Base-by-base conservation (phyloP, 2,329 filamentous ascomycete species). In the Fusarium pininemorale region DNA sequence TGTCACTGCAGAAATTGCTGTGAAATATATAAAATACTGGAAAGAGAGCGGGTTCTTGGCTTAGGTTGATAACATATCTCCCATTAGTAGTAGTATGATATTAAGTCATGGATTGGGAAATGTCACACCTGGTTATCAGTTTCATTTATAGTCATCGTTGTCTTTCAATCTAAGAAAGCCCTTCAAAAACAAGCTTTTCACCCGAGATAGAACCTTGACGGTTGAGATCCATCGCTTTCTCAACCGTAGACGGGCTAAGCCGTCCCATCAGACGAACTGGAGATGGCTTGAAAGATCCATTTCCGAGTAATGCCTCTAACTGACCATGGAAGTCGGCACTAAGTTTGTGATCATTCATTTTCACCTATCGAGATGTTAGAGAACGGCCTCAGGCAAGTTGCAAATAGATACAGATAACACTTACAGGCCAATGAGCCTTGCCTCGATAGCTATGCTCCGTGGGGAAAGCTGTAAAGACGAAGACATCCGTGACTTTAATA, bases 391-490 rank as follows among this genome's bases (percentile, higher is more conserved):
- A 5, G 24, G 24, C 24, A 26, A 26, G 5, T 26, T 26, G 18
- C 6, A 0, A 38, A 7, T 1, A 22, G 3, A 13, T 18, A 4
- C 5, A 15, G 16, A 28, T 24, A 4, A 7, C 11, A 79, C 80
- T 72, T 73, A 85, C 84, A 1, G 83, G 82, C 83, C 82, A 86
- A 81, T 7, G 77, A 38, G 15, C 79, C 77, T 37, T 60, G 1
- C 70, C 68, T 6, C 74, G 73, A 68, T 85, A 85, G 1, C 62
- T 63, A 58, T 85, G 83, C 6, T 84, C 80, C 13, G 84, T 84
- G 7, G 83, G 67, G 44, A 86, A 86, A 0, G 81, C 82, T 1
- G 83, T 85, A 77, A 81, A 85, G 1, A 86, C 84, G 16, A 86
- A 73, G 1, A 86, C 83, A 74, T 85, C 84, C 0, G 81, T 83